These are phyloP conservation scores for Epichloe sp. DNA, from an alignment of 2,329 filamentous ascomycete genomes.

Conservation along the genomic window DNA sequence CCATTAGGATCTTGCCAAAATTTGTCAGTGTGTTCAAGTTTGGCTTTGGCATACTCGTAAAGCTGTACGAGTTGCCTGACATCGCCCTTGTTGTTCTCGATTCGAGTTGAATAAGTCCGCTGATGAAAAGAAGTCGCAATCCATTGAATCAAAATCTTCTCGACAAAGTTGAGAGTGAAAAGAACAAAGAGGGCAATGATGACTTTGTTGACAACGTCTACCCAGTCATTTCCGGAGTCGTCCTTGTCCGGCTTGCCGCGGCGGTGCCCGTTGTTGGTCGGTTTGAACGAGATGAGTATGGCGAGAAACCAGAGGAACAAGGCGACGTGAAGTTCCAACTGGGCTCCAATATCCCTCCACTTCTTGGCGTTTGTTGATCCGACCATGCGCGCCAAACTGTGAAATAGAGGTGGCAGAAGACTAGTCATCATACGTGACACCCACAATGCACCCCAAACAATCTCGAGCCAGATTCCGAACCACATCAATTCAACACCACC, in stretches of 20 bases:
- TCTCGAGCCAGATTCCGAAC: slow-evolving; percentile 93
- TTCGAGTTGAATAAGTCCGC: slow-evolving; percentile 79
- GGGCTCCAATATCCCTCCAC: slow-evolving; percentile 78
- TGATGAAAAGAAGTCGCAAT: slow-evolving; percentile 89
- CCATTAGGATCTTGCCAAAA: slow-evolving; percentile 31
- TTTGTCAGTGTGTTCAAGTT: slow-evolving; percentile 40
- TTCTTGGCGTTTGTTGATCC: slow-evolving; percentile 80
- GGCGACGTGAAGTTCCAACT: slow-evolving; percentile 73
- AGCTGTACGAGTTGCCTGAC: slow-evolving; percentile 47
- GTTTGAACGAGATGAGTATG: slow-evolving; percentile 72
- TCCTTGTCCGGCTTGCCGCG: slow-evolving; percentile 24
- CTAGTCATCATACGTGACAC: slow-evolving; percentile 46
- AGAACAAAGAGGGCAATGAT: slow-evolving; percentile 76
- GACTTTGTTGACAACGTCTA: slow-evolving; percentile 69
- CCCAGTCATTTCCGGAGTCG: slow-evolving; percentile 50
- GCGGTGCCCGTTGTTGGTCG: slow-evolving; percentile 56
- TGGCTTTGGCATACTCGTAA: slow-evolving; percentile 64
- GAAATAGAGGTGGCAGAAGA: slow-evolving; percentile 34
- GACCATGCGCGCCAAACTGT: slow-evolving; percentile 52
- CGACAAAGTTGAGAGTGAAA: slow-evolving; percentile 65
- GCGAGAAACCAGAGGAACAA: slow-evolving; percentile 89
- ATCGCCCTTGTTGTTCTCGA: slow-evolving; percentile 85
- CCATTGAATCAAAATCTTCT: slow-evolving; percentile 90
- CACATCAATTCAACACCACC: slow-evolving; percentile 71
- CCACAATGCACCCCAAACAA: slow-evolving; percentile 88